phyloP scores from a whole-genome alignment of 2,329 filamentous ascomycete species.

The Sporothrix phasma region DNA sequence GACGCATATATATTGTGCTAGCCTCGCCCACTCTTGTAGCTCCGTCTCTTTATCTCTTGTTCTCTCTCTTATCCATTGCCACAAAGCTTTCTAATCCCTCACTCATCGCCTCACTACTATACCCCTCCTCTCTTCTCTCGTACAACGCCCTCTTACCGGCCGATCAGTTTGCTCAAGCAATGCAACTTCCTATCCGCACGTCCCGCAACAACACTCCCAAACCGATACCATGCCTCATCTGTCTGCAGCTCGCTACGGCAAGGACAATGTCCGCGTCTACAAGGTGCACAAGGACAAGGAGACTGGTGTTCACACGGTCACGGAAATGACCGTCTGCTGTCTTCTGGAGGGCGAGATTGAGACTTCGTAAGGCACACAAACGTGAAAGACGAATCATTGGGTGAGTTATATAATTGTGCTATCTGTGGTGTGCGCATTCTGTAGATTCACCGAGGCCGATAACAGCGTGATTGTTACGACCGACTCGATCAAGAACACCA shows the following conservation, averaged over 20 bases:
- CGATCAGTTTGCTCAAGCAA: not conserved
- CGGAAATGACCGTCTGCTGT: conserved; percentile 90
- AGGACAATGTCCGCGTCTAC: conserved; percentile 97
- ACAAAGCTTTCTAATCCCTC: no score
- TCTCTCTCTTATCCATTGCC: not conserved
- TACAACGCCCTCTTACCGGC: not conserved
- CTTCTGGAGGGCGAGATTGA: conserved; percentile 90
- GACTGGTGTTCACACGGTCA: conserved; percentile 72
- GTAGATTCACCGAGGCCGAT: conserved; percentile 82
- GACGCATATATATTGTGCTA: not conserved
- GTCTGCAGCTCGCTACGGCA: conserved; percentile 65
- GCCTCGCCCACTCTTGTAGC: not conserved
- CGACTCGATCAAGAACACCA: conserved; percentile 96
- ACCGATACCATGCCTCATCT: conserved; percentile 41
- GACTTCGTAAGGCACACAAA: conserved; percentile 47
- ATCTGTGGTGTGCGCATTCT: not conserved
- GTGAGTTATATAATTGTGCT: not conserved
- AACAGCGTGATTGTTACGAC: conserved; percentile 94
- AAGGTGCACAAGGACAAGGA: conserved; percentile 77
- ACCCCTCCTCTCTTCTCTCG: not conserved
- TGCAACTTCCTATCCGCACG: not conserved
- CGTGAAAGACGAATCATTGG: not conserved
- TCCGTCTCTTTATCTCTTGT: not conserved
- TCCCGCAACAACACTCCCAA: not conserved
- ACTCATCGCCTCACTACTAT: no score